Percentiles rank a stretch among this genome's conserved stretches.
Evolutionary conservation across 2,329 filamentous ascomycete species (phyloP).

Genomic region (Tolypocladium tropicale): DNA sequence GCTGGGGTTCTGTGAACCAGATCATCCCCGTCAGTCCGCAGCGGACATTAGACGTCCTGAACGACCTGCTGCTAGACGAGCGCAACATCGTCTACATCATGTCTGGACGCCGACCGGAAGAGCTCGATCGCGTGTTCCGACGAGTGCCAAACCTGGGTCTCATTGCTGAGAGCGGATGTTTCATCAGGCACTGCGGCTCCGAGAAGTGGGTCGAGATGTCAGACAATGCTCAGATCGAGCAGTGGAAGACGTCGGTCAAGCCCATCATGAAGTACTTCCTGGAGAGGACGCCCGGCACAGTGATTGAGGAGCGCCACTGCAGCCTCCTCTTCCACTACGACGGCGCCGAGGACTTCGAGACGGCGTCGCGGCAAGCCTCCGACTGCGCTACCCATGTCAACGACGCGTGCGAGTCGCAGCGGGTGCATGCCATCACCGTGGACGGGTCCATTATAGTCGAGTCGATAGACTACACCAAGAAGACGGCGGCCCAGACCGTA

Average conservation of each 20-base stretch:
- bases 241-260: conserved; percentile 78
- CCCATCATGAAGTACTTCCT: conserved; percentile 81
- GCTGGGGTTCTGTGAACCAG: conserved; percentile 73
- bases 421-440: conserved; percentile 72
- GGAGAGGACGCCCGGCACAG: conserved; percentile 78
- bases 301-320: conserved; percentile 85
- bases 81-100: conserved; percentile 88
- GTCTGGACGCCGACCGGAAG: conserved; percentile 79
- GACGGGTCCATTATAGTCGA: conserved; percentile 78
- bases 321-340: conserved; percentile 87
- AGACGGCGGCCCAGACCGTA: conserved; percentile 67
- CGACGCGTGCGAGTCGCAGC: conserved; percentile 75
- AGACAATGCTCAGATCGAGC: conserved; percentile 56
- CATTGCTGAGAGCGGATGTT: conserved; percentile 92
- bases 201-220: conserved; percentile 70
- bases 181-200: conserved; percentile 61
- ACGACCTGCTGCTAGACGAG: conserved; percentile 69
- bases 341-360: conserved; percentile 64
- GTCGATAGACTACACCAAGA: conserved; percentile 78
- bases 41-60: conserved; percentile 72
- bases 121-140: conserved; percentile 78
- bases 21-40: conserved; percentile 79
- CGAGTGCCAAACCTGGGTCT: conserved; percentile 75
- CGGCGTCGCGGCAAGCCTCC: conserved; percentile 68
- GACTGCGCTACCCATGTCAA: conserved; percentile 95